Conservation (phyloP, 805 yeast species). For the Barnettozyma sucrosica region DNA sequence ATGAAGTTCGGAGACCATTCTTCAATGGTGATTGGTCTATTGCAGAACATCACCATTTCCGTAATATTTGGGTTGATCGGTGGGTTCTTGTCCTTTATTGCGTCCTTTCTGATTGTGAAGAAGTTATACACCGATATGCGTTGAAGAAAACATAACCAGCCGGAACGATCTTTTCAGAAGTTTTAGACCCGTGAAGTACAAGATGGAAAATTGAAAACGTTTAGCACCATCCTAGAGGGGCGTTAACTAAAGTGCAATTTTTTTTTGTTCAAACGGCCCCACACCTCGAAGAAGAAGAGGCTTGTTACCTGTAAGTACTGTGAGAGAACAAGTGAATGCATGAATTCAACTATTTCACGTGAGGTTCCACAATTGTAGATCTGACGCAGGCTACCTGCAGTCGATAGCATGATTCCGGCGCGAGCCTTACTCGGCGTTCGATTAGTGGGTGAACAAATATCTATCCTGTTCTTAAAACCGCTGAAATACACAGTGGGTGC, state of each 20-base stretch:
- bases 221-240: too few species aligned
- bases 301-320: too few species aligned
- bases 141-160: not conserved
- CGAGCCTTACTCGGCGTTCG: too few species aligned
- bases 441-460: too few species aligned
- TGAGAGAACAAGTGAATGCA: too few species aligned
- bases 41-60: constrained; percentile 23
- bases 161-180: not conserved
- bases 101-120: constrained; percentile 17
- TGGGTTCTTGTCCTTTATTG: constrained; percentile 19
- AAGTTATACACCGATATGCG: constrained; percentile 15
- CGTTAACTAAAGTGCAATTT: too few species aligned
- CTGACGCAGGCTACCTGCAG: not conserved
- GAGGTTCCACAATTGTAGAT: not conserved
- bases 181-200: too few species aligned
- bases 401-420: not conserved
- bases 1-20: constrained; percentile 26
- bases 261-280: too few species aligned
- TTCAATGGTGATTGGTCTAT: constrained; percentile 20
- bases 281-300: too few species aligned
- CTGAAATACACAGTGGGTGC: too few species aligned
- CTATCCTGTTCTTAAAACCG: not conserved
- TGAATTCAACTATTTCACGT: not conserved
- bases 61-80: constrained; percentile 21
- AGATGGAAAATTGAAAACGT: too few species aligned